Base-by-base conservation (phyloP, 176 grass and related monocot species). In the Metroxylon sagu region DNA sequence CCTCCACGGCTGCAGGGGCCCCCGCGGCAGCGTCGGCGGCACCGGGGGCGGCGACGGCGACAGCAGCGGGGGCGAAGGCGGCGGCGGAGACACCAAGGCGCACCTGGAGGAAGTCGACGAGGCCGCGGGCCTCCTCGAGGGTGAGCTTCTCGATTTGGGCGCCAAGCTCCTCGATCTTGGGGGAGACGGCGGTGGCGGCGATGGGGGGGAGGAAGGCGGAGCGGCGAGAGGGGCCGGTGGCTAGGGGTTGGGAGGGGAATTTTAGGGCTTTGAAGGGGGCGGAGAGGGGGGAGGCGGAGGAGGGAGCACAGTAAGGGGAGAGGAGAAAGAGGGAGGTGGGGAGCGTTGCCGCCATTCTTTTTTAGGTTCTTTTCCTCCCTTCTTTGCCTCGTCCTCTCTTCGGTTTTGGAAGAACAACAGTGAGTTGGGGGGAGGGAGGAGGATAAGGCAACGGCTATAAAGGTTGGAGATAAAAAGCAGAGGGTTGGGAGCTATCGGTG, bases 101-200 rank as follows among this genome's bases (percentile, higher is more conserved):
- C 57, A 88, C 89, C 60, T 86, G 85, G 2, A 94, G 84, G 60
- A 87, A 76, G 71, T 94, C 89, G 2, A 94, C 89, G 5, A 94
- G 84, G 51, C 26, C 17, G 2, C 84, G 84, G 1, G 89, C 89
- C 74, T 94, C 89, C 71, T 88, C 84, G 26, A 94, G 80, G n/a
- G 89, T 94, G 59, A 94, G 81, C 49, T 94, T 81, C 21, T 88
- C 43, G 6, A 94, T 70, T 76, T 94, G 88, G 15, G 81, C 77
- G 15, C 80, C 79, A 39, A 39, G 35, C 35, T 39, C 35, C 35
- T 39, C 35, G 18, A 68, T 77, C 15, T 84, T 75, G 39, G 71
- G 74, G 18, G 84, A 60, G 74, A 27, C 57, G 18, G 71, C 64
- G 56, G 76, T 19, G 18, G 59, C 61, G 60, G 73, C 23, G 56